Evolutionary conservation across 257 asterid species (phyloP).

Genomic region (Rauvolfia tetraphylla): DNA sequence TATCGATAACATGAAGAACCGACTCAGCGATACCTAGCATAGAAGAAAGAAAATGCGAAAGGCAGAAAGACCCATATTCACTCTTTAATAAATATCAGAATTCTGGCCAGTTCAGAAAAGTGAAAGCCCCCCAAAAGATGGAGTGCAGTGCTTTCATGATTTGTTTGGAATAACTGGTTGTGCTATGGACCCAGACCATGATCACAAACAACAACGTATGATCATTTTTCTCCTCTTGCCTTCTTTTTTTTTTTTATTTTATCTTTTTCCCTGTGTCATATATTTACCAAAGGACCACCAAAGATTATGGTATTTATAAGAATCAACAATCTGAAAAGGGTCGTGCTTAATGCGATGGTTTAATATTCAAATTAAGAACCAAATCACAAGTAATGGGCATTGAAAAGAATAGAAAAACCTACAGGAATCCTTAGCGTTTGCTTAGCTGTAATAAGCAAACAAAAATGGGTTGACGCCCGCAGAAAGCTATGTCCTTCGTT

Average conservation of each 20-base stretch:
- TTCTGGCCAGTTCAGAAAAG: neutral
- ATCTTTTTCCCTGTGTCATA: neutral
- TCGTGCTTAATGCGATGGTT: no score
- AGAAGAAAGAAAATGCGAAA: neutral
- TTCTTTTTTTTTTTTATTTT: neutral
- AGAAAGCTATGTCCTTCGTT: neutral
- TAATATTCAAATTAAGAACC: neutral
- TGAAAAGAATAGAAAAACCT: neutral
- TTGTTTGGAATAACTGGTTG: conserved; percentile 11
- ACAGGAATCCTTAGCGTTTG: neutral
- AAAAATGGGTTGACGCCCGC: neutral
- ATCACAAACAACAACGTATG: conserved; percentile 1
- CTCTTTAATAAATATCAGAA: neutral
- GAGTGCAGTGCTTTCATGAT: conserved; percentile 20
- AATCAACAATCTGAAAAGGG: neutral
- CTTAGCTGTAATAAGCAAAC: conserved; percentile 6
- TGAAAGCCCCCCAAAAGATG: neutral
- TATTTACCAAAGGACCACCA: neutral
- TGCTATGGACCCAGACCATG: conserved; percentile 19
- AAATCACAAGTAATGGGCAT: no score
- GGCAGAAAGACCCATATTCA: neutral
- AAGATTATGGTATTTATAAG: neutral
- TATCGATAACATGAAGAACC: neutral
- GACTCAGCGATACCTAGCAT: neutral
- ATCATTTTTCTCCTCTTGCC: neutral